Percentiles rank a stretch among this genome's conserved stretches.
Evolutionary conservation across 176 grass and related monocot species (phyloP).

Genomic region (Metroxylon sagu): DNA sequence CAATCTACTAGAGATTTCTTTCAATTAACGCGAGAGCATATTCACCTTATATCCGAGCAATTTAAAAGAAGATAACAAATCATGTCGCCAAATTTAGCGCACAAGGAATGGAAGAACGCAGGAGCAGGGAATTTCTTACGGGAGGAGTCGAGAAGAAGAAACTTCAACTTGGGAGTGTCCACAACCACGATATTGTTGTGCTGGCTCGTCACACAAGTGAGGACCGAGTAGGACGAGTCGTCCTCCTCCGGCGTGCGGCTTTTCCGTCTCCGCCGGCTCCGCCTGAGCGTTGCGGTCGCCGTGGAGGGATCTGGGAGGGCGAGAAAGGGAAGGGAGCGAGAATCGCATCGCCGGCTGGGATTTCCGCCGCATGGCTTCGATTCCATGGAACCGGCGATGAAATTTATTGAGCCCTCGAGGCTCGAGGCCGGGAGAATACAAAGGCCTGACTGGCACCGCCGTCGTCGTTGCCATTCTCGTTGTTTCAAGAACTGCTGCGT

Average conservation of each 20-base stretch:
- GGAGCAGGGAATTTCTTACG: slow-evolving; percentile 23
- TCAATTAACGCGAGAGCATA: too few relatives aligned
- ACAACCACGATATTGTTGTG: slow-evolving; percentile 84
- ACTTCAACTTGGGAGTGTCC: slow-evolving; percentile 45
- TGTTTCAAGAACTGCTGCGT: too few relatives aligned
- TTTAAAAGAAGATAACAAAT: not conserved
- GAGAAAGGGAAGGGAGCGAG: not conserved
- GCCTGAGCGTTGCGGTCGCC: not conserved
- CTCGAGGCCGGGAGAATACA: too few relatives aligned
- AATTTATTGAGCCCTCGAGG: too few relatives aligned
- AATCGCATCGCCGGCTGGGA: too few relatives aligned
- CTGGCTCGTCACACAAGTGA: slow-evolving; percentile 30
- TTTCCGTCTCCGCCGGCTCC: not conserved
- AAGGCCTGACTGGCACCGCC: too few relatives aligned
- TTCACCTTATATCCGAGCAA: not conserved
- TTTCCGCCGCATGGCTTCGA: too few relatives aligned
- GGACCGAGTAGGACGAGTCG: slow-evolving; percentile 34
- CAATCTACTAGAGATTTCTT: too few relatives aligned
- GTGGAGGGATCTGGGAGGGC: slow-evolving; percentile 13
- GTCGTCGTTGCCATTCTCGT: too few relatives aligned
- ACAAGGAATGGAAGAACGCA: not conserved
- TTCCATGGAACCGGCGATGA: too few relatives aligned
- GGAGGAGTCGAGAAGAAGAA: slow-evolving; percentile 63
- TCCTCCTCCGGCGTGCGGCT: slow-evolving; percentile 14
- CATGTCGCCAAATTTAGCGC: not conserved